These are phyloP conservation scores for Paecilomyces sp. DNA, from an alignment of 2,329 filamentous ascomycete genomes.

Conservation along the genomic window DNA sequence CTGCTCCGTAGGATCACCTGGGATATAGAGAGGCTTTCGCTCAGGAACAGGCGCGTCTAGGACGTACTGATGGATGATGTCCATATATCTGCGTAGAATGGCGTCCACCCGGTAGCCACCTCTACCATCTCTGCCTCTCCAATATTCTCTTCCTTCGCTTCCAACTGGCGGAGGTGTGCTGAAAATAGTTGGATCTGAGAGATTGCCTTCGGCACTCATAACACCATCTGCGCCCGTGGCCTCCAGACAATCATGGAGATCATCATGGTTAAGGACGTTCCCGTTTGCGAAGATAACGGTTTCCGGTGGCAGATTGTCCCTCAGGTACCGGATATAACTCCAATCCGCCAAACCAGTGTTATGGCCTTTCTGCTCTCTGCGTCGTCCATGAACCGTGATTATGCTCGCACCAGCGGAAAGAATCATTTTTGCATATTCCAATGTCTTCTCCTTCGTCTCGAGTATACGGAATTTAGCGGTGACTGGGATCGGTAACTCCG, in stretches of 20 bases:
- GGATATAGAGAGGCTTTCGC: slow-evolving; percentile 66
- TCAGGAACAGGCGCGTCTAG: slow-evolving; percentile 57
- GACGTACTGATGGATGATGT: slow-evolving; percentile 78
- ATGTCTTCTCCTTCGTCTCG: slow-evolving; percentile 76
- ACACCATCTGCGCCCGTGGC: slow-evolving; percentile 85
- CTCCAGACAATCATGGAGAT: slow-evolving; percentile 69
- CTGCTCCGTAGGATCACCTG: slow-evolving; percentile 38
- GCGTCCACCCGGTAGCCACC: slow-evolving; percentile 87
- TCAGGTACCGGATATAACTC: slow-evolving; percentile 71
- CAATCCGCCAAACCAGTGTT: slow-evolving; percentile 91
- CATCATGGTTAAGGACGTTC: slow-evolving; percentile 75
- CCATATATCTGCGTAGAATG: slow-evolving; percentile 77
- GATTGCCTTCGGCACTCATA: slow-evolving; percentile 93
- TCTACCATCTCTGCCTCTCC: slow-evolving; percentile 69
- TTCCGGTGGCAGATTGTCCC: slow-evolving; percentile 74
- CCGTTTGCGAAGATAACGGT: slow-evolving; percentile 97
- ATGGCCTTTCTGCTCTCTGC: slow-evolving; percentile 90
- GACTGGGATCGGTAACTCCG: slow-evolving; percentile 70
- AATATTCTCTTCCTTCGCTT: slow-evolving; percentile 71
- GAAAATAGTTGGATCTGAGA: slow-evolving; percentile 88
- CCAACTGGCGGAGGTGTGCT: slow-evolving; percentile 57
- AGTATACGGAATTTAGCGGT: slow-evolving; percentile 92
- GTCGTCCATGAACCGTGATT: slow-evolving; percentile 82
- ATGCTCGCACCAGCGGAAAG: slow-evolving; percentile 84
- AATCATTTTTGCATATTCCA: slow-evolving; percentile 84